Base-by-base conservation (phyloP, 371 early-diverging fungal genomes). In the Lichtheimia ornata region DNA sequence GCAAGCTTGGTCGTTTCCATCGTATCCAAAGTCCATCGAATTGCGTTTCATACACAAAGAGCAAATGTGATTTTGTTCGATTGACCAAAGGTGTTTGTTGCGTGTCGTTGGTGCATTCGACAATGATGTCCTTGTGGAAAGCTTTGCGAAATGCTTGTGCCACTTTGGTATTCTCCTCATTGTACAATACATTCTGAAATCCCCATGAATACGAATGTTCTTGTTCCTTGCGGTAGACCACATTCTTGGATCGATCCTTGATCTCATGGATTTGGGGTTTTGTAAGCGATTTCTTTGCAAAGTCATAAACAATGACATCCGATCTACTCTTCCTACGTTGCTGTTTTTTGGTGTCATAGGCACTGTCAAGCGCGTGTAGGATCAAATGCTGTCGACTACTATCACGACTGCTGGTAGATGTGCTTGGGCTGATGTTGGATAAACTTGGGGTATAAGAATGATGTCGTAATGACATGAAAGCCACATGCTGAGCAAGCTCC, bases 171-270 rank as follows among this genome's bases (percentile, higher is more conserved):
- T 56, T 53, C 2, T 44, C 52, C 7, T 66, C 50, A 15, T 71
- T 65, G 53, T 71, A 80, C 9, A 80, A 50, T 3, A 68, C 51
- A 50, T 81, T 81, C 55, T 81, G 81, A 53, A 81, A 81, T 22
- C 81, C 81, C 81, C 81, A 81, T 9, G 78, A 74, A 53, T 81
- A 81, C 3, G 78, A 81, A 47, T 81, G 81, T 15, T 74, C 69
- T 30, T 81, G 81, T 1, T 67, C 51, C 43, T 81, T 81, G 28
- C 71, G 66, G 27, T 70, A 81, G 6, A 60, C 66, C n/a, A 67
- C 52, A 2, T 56, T 57, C 51, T 77, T 81, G 5, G 69, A 69
- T 12, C 63, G 56, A 6, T 64, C 47, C 58, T 68, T 76, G 13
- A 81, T 58, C 30, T 77, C 76, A 24, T 72, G 74, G 53, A 67